Conservation (phyloP, 2,329 filamentous ascomycete genomes). For the Arthrinium phaeospermum region DNA sequence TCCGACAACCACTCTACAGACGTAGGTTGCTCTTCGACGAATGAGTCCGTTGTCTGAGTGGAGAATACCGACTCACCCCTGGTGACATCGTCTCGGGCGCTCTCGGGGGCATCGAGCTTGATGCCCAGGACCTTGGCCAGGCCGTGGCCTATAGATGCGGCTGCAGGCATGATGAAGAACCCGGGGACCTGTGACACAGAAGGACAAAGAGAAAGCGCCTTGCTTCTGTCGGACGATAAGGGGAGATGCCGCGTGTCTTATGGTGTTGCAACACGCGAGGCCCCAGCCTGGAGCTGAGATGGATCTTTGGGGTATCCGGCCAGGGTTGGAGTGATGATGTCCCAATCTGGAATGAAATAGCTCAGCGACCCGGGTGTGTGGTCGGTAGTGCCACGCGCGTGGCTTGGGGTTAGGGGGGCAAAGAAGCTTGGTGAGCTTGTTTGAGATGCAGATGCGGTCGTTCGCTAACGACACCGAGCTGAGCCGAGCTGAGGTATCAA, state of each 20-base stretch:
- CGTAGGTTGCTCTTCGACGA: constrained; percentile 82
- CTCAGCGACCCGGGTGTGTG: constrained; percentile 20
- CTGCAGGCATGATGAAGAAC: constrained; percentile 41
- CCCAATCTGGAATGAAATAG: constrained; percentile 9
- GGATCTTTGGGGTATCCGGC: not conserved
- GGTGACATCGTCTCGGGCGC: constrained; percentile 65
- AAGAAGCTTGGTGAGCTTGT: constrained; percentile 19
- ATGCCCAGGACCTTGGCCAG: constrained; percentile 84
- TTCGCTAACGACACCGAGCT: not conserved
- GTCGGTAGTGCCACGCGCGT: constrained; percentile 22
- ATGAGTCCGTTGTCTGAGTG: constrained; percentile 73
- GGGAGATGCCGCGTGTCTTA: not conserved
- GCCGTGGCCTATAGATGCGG: constrained; percentile 69
- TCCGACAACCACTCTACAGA: constrained; percentile 73
- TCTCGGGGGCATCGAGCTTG: constrained; percentile 74
- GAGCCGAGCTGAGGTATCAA: not conserved
- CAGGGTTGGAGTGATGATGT: constrained; percentile 5
- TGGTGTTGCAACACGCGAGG: not conserved
- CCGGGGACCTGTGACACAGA: not conserved
- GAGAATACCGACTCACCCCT: constrained; percentile 83
- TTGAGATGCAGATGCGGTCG: not conserved
- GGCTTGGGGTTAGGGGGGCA: constrained; percentile 13
- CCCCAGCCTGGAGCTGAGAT: constrained; percentile 1
- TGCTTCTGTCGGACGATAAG: not conserved
- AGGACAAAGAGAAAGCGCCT: not conserved